phyloP scores from a whole-genome alignment of 371 early-diverging fungal genomes.

The Syncephalastrum racemosum region DNA sequence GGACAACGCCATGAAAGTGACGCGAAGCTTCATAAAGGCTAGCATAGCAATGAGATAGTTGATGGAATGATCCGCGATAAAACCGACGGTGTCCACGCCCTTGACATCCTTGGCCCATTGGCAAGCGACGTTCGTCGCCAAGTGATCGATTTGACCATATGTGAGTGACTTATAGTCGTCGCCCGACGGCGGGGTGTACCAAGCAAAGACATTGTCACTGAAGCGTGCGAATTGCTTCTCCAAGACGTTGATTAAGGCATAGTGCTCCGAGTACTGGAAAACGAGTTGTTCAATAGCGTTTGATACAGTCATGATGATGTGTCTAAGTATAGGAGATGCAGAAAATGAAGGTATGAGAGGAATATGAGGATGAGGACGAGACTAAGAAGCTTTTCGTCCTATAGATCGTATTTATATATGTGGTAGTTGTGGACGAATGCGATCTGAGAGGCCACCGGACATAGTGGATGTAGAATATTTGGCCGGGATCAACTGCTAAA shows the following conservation, averaged over 20 bases:
- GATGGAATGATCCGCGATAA: slow-evolving; percentile 17
- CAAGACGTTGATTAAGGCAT: neutral
- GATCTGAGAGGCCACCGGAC: too few relatives aligned
- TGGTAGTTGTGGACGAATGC: too few relatives aligned
- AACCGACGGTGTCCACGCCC: slow-evolving; percentile 6
- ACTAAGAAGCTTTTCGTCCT: too few relatives aligned
- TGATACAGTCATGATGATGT: too few relatives aligned
- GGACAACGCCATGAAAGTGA: slow-evolving; percentile 16
- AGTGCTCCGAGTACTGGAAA: slow-evolving; percentile 1
- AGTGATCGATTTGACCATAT: slow-evolving; percentile 18
- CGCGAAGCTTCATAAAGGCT: slow-evolving; percentile 20
- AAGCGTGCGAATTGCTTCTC: neutral
- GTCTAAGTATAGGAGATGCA: too few relatives aligned
- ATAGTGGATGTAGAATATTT: too few relatives aligned
- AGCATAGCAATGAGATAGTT: slow-evolving; percentile 16
- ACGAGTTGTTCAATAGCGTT: too few relatives aligned
- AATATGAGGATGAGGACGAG: too few relatives aligned
- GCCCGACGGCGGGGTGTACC: neutral
- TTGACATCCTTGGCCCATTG: neutral
- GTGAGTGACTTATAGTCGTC: slow-evolving; percentile 5
- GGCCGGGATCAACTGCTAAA: too few relatives aligned
- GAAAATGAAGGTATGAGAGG: too few relatives aligned
- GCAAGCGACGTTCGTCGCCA: slow-evolving; percentile 27
- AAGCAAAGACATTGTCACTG: slow-evolving; percentile 3
- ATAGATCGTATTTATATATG: too few relatives aligned